Percentiles rank a stretch among this genome's conserved stretches.
Evolutionary conservation across 208 protist genomes (phyloP).

Genomic region (Trypanosoma boissoni): DNA sequence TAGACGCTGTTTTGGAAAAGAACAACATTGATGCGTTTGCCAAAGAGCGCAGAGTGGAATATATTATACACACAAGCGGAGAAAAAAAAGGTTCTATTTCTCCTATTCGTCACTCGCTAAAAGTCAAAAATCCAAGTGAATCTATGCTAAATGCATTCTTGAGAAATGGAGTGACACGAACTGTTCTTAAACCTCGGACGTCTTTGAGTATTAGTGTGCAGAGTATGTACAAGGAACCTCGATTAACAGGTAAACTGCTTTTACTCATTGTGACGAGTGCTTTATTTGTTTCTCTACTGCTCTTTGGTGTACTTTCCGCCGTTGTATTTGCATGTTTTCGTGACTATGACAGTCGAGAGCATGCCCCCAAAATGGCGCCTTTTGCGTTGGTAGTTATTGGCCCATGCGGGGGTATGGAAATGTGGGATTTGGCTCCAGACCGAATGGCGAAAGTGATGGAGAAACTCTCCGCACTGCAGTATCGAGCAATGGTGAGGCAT

Average conservation of each 20-base stretch:
- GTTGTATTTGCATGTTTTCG: constrained; percentile 39
- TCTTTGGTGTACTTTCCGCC: constrained; percentile 27
- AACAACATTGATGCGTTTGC: constrained; percentile 21
- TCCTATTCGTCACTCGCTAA: constrained; percentile 30
- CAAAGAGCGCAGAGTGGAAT: constrained; percentile 30
- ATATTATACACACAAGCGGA: constrained; percentile 44
- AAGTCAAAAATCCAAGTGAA: constrained; percentile 7
- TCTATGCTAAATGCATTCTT: constrained; percentile 30
- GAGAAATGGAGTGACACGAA: constrained; percentile 4
- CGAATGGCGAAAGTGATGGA: constrained; percentile 60
- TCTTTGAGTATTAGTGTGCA: constrained; percentile 21
- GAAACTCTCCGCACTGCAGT: constrained; percentile 33
- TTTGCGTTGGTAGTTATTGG: constrained; percentile 77
- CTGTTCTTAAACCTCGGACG: constrained; percentile 8
- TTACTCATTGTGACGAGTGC: constrained; percentile 31
- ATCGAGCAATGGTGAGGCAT: constrained; percentile 31
- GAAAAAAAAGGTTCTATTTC: not conserved
- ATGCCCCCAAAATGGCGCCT: constrained; percentile 70
- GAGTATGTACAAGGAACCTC: not conserved
- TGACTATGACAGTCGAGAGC: constrained; percentile 43
- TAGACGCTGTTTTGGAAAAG: constrained; percentile 32
- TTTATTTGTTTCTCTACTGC: constrained; percentile 17
- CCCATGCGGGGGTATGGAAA: constrained; percentile 46
- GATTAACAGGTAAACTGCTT: constrained; percentile 23
- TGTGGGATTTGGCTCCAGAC: constrained; percentile 65